Base-by-base conservation (phyloP, 1,284 basidiomycete species). In the Pseudomicrostroma phylloplanum region DNA sequence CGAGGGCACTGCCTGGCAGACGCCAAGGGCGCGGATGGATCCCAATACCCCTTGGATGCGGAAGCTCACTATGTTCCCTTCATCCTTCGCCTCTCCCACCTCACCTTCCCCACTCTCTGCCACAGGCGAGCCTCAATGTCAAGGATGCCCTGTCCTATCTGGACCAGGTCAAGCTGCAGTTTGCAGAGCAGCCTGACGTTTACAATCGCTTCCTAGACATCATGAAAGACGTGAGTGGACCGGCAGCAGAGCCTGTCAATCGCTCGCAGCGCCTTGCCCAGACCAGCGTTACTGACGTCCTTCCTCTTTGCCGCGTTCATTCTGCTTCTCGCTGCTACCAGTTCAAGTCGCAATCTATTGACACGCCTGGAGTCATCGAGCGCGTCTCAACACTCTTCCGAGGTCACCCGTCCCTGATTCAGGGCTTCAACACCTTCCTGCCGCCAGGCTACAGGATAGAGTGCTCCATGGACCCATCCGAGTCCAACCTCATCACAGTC, bases 361-460 rank as follows among this genome's bases (percentile, higher is more conserved):
- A 98, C 83, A 98, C 96, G 0, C 96, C 94, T 0, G 94, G 93
- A 64, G 96, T 98, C 73, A 99, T 99, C 78, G 88, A 93, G 73
- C 89, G 96, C 62, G 94, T 98, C 59, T 97, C 93, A 1, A 87
- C 86, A 68, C 87, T 99, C 53, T 99, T 99, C 81, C 87, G 91
- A 71, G 92, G 92, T 13, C 92, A 97, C 81, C 91, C 90, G 1
- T 81, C 85, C 66, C 89, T 99, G 72, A 97, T 99, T 61, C 90
- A 96, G 81, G 96, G 96, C 40, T 98, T 98, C 86, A 98, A 99
- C 82, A 97, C 94, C 2, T 98, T 98, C 81, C 86, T 98, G 1
- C 96, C 96, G 0, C 86, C 90, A 23, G 94, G 94, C 41, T 98
- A 98, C 82, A 89, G 91, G 67, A 97, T 98, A 80, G 93, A 97